phyloP scores from a whole-genome alignment of 352 stramenopile species.

The Phytophthora colocasiae region DNA sequence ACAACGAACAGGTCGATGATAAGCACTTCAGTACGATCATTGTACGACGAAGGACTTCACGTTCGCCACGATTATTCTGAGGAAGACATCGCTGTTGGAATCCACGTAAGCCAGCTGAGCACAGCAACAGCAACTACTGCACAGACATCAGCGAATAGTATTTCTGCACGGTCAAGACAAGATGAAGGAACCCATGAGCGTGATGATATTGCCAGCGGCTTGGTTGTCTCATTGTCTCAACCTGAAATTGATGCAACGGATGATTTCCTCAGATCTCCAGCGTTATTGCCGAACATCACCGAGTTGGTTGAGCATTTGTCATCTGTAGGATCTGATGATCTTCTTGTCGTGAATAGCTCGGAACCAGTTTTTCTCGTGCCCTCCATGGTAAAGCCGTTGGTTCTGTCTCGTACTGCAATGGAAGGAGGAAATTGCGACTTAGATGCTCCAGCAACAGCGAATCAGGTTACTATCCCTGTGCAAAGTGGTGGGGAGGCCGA shows the following conservation, averaged over 20 bases:
- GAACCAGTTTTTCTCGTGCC: not conserved
- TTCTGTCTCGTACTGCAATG: not conserved
- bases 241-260: not conserved
- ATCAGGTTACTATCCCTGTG: not conserved
- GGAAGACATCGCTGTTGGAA: no score
- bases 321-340: not conserved
- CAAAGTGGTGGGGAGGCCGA: slow-evolving; percentile 2
- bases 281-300: not conserved
- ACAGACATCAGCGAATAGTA: slow-evolving; percentile 1
- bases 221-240: not conserved
- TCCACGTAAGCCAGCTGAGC: not conserved
- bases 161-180: not conserved
- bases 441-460: not conserved
- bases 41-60: slow-evolving; percentile 20
- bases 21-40: not conserved
- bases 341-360: not conserved
- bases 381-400: not conserved
- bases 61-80: not conserved
- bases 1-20: slow-evolving; percentile 1
- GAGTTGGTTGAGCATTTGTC: not conserved
- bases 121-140: not conserved
- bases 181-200: slow-evolving; percentile 20
- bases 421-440: not conserved
- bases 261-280: not conserved
- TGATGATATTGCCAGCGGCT: not conserved